phyloP scores from a whole-genome alignment of 768 basidiomycete species.

The Paxillus involutus region DNA sequence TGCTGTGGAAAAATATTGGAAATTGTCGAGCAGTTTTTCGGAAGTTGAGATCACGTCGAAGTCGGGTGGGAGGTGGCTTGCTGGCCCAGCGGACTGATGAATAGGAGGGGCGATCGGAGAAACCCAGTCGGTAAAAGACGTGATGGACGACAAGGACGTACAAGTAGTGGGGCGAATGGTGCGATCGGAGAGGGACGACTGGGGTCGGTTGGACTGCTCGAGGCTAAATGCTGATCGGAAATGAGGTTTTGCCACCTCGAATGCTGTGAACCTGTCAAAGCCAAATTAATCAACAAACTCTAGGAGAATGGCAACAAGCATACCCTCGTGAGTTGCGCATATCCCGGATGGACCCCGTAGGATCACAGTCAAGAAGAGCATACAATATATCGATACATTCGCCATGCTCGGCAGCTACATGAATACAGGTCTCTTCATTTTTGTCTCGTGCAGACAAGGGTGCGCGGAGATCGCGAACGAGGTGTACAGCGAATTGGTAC shows the following conservation, averaged over 20 bases:
- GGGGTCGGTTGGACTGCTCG: constrained; percentile 48
- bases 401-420: constrained; percentile 77
- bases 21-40: constrained; percentile 52
- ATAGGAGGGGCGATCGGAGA: constrained; percentile 15
- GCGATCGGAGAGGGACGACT: constrained; percentile 53
- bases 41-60: constrained; percentile 45
- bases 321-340: constrained; percentile 74
- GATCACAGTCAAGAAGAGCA: constrained; percentile 66
- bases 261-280: constrained; percentile 47
- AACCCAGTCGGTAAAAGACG: constrained; percentile 41
- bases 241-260: constrained; percentile 67
- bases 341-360: constrained; percentile 51
- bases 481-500: constrained; percentile 62
- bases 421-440: constrained; percentile 75
- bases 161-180: constrained; percentile 49
- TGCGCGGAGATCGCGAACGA: constrained; percentile 67
- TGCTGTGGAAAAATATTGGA: constrained; percentile 49
- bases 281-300: not conserved
- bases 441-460: constrained; percentile 66
- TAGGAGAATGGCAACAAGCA: constrained; percentile 22
- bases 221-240: constrained; percentile 61
- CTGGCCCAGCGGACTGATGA: constrained; percentile 31
- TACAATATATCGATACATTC: constrained; percentile 60
- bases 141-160: constrained; percentile 47
- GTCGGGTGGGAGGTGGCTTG: constrained; percentile 37